Base-by-base conservation (phyloP, 2,329 filamentous ascomycete species). In the Aphanocladium album region DNA sequence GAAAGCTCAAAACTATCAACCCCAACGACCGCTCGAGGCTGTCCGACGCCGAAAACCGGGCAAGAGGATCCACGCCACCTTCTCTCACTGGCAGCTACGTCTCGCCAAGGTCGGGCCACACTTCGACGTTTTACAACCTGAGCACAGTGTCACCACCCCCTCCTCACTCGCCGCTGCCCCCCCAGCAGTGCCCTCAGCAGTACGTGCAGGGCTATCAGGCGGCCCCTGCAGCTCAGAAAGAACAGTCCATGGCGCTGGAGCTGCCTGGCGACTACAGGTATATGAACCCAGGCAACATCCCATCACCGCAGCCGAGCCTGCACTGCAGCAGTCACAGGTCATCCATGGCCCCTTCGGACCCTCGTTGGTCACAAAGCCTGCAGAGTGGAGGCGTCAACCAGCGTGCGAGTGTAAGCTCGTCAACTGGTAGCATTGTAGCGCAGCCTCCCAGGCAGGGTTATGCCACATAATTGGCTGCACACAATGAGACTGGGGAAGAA, bases 1-100 rank as follows among this genome's bases (percentile, higher is more conserved):
- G 86, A 51, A 82, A 77, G 67, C 76, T 89, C 62, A 84, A 78
- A 73, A 89, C 86, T 0, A 70, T 84, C 64, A 80, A 83, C 67
- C 81, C 80, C 6, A 79, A 78, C 64, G 80, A 83, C 67, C 74
- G 79, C 9, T 77, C 79, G 2, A n/a, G 69, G 17, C 41, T 35
- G 23, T 30, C 51, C 11, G 33, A 41, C 25, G 23, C 23, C 7
- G 35, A 46, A 27, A 30, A 23, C 33, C 33, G n/a, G 33, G 43
- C 17, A 16, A 45, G 49, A 33, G 57, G 17, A 7, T 49, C 49
- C 11, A 53, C n/a, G 16, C 57, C 57, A 17, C 49, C 54, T 17
- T 60, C 58, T n/a, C 58, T 51, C 3, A 17, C 45, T 7, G 33
- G 12, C 25, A 54, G 52, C 33, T 45, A 55, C 45, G 23, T 30